Conservation (phyloP, 495 filamentous ascomycete species). For the Tetracladium setigerum region DNA sequence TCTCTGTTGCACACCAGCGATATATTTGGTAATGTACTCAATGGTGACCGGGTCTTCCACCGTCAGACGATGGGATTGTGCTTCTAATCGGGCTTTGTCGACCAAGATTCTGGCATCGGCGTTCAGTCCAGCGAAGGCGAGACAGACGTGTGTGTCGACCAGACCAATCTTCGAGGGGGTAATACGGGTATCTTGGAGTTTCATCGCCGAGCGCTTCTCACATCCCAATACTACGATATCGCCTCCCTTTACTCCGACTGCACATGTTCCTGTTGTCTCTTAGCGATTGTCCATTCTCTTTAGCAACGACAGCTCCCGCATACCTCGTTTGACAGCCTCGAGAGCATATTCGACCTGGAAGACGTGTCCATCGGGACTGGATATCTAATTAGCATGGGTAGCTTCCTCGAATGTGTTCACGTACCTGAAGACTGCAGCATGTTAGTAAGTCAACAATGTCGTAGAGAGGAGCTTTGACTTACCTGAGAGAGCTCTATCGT, state of each 20-base stretch:
- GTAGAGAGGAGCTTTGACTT: slow-evolving; percentile 29
- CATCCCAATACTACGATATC: slow-evolving; percentile 94
- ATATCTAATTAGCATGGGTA: slow-evolving; percentile 30
- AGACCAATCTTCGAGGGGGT: slow-evolving; percentile 96
- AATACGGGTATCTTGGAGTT: slow-evolving; percentile 98
- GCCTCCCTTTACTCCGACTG: slow-evolving; percentile 92
- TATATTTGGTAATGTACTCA: slow-evolving; percentile 98
- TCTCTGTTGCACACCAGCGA: slow-evolving; percentile 93
- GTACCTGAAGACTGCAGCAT: slow-evolving; percentile 58
- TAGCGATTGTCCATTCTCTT: slow-evolving; percentile 1
- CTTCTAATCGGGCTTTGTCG: slow-evolving; percentile 94
- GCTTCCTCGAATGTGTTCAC: slow-evolving; percentile 24
- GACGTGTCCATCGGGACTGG: slow-evolving; percentile 95
- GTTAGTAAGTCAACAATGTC: slow-evolving; percentile 28
- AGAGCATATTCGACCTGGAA: slow-evolving; percentile 99
- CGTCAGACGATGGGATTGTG: slow-evolving; percentile 95
- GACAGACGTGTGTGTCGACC: slow-evolving; percentile 89
- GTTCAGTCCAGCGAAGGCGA: slow-evolving; percentile 94
- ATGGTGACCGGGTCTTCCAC: slow-evolving; percentile 96
- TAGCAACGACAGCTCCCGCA: slow-evolving; percentile 1
- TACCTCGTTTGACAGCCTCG: slow-evolving; percentile 97
- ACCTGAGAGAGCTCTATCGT: slow-evolving; percentile 94
- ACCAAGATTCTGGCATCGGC: slow-evolving; percentile 95
- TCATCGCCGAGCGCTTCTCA: slow-evolving; percentile 98
- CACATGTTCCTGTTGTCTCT: slow-evolving; percentile 73